These are phyloP conservation scores for Mastigamoeba balamuthi DNA, from an alignment of 78 protist species.

Conservation along the genomic window DNA sequence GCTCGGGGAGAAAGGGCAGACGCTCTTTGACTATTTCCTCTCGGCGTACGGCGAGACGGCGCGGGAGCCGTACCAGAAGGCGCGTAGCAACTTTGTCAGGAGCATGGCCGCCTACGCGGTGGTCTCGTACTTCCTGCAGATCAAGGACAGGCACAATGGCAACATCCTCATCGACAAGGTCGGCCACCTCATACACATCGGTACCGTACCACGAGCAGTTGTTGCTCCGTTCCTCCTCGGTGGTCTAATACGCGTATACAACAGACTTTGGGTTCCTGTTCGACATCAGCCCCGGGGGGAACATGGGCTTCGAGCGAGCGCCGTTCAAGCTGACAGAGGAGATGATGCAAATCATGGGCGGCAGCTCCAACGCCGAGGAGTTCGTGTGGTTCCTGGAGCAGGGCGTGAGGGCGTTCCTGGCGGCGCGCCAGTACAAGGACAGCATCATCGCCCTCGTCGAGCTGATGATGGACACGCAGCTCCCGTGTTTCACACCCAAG, in stretches of 20 bases:
- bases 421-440: slow-evolving; percentile 63
- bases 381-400: slow-evolving; percentile 59
- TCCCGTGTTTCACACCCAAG: slow-evolving; percentile 65
- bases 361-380: slow-evolving; percentile 53
- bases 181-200: slow-evolving; percentile 68
- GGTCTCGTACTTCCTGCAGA: slow-evolving; percentile 63
- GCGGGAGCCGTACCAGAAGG: not conserved
- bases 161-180: slow-evolving; percentile 44
- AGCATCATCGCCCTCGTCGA: slow-evolving; percentile 49
- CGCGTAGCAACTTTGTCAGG: slow-evolving; percentile 59
- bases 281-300: slow-evolving; percentile 51
- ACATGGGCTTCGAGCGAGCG: slow-evolving; percentile 65
- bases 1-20: slow-evolving; percentile 52
- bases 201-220: no score
- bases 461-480: slow-evolving; percentile 60
- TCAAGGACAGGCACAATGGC: slow-evolving; percentile 80
- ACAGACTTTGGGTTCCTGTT: slow-evolving; percentile 68
- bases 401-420: slow-evolving; percentile 51
- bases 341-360: slow-evolving; percentile 43
- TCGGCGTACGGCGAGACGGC: slow-evolving; percentile 33
- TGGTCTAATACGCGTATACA: no score
- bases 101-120: slow-evolving; percentile 68
- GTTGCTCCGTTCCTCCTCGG: no score
- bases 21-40: slow-evolving; percentile 19
- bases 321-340: slow-evolving; percentile 68